phyloP scores from a whole-genome alignment of 2,329 filamentous ascomycete genomes.

The Microcyclosporella mali region DNA sequence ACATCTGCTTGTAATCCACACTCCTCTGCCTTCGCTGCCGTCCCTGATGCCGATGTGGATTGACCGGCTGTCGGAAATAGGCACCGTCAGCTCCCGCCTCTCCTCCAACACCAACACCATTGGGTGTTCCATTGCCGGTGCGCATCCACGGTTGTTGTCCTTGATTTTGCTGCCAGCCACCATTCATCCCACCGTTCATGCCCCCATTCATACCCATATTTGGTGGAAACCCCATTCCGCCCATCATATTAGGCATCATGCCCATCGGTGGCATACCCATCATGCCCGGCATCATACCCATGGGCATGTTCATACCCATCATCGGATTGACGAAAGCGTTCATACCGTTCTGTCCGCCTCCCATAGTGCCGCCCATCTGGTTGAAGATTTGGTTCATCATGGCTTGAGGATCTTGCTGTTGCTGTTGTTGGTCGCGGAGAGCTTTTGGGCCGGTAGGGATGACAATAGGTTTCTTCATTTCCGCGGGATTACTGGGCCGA shows the following conservation, averaged over 20 bases:
- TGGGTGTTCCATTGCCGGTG: conserved; percentile 6
- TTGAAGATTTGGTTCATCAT: conserved; percentile 37
- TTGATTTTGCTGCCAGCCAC: conserved; percentile 19
- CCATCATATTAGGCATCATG: conserved; percentile 25
- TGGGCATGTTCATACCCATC: conserved; percentile 21
- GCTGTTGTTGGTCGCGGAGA: conserved; percentile 22
- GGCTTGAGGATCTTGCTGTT: conserved; percentile 16
- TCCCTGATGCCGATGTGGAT: conserved; percentile 83
- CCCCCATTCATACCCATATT: conserved; percentile 16
- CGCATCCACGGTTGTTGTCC: conserved; percentile 29
- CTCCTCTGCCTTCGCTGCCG: conserved; percentile 72
- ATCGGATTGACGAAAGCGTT: conserved; percentile 27
- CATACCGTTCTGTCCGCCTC: conserved; percentile 29
- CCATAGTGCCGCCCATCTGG: conserved; percentile 40
- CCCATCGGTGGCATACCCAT: conserved; percentile 17
- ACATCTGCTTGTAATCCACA: conserved; percentile 85
- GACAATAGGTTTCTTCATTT: conserved; percentile 36
- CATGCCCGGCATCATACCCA: conserved; percentile 17
- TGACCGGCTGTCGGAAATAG: conserved; percentile 93
- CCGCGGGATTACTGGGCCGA: conserved; percentile 40
- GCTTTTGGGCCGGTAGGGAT: conserved; percentile 27
- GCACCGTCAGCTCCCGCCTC: conserved; percentile 64
- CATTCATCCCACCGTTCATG: conserved; percentile 15
- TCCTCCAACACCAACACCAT: conserved; percentile 68
- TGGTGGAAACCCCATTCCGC: conserved; percentile 33